Base-by-base conservation (phyloP, 495 filamentous ascomycete species). In the Lasiosphaeria miniovina region DNA sequence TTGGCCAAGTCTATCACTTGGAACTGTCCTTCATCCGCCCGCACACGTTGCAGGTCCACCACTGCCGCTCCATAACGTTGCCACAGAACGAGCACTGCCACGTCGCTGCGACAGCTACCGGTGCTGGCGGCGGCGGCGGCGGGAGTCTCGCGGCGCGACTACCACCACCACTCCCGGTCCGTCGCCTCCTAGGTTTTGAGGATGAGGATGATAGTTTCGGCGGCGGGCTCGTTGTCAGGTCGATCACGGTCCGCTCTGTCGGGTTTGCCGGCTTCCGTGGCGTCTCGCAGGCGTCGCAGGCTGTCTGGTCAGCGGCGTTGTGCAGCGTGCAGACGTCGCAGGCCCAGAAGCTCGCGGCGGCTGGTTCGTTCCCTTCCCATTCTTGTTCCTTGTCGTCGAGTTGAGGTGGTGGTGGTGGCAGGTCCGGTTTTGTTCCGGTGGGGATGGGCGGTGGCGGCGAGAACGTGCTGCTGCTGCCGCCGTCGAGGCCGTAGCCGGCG, bases 291-390 rank as follows among this genome's bases (percentile, higher is more conserved):
- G 85, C 91, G 65, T 93, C 91, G 69, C 93, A 97, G 63, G 79
- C 82, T 9, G 90, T 77, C 62, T 79, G 90, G 31, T 73, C 81
- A 34, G 80, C 61, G 3, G 89, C 86, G 65, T 98, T 98, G 52
- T 86, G 82, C n/a, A 94, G 80, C 0, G 93, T 98, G 67, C 93
- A 96, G 36, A 84, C 78, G 24, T 77, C 76, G 62, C 93, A 98
- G 10, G 80, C 78, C 93, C 93, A 97, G 31, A 62, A 61, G 24
- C 54, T 59, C 12, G 32, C 32, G 24, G 24, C 24, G 1, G 24
- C 24, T 24, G 24, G 1, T 24, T 24, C 24, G 24, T 24, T 24
- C 24, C 24, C 24, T 24, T 24, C 1, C 1, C 2, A 0, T 24
- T 24, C 1, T 2, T 2, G 2, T 24, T 24, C 24, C 24, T 24